These are phyloP conservation scores for Neostapfia colusana DNA, from an alignment of 176 grass and related monocot genomes.

Conservation along the genomic window DNA sequence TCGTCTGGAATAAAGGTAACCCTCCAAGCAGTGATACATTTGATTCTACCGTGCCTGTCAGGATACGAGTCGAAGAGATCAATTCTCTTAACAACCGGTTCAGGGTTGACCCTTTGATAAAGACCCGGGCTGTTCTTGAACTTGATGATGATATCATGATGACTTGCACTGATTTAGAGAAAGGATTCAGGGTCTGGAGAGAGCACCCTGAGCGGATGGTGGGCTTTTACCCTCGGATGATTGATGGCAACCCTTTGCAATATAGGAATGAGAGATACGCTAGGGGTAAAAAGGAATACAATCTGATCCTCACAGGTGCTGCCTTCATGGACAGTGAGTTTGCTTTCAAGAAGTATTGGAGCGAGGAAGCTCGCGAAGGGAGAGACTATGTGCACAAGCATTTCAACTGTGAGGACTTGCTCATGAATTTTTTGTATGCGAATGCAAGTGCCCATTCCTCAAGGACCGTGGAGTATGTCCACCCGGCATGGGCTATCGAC, in stretches of 20 bases:
- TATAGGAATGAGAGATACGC: slow-evolving; percentile 94
- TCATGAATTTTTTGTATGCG: slow-evolving; percentile 90
- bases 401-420: slow-evolving; percentile 96
- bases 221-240: slow-evolving; percentile 87
- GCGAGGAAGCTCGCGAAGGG: slow-evolving; percentile 72
- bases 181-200: slow-evolving; percentile 93
- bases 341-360: slow-evolving; percentile 88
- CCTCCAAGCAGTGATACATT: slow-evolving; percentile 60
- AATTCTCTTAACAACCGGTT: slow-evolving; percentile 99
- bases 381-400: slow-evolving; percentile 74
- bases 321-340: slow-evolving; percentile 92
- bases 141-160: slow-evolving; percentile 99
- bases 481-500: slow-evolving; percentile 96
- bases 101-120: slow-evolving; percentile 82
- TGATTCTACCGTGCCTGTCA: slow-evolving; percentile 85
- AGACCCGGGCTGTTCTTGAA: slow-evolving; percentile 84
- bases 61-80: slow-evolving; percentile 71
- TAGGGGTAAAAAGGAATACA: slow-evolving; percentile 86
- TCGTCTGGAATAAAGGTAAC: slow-evolving; percentile 97
- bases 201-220: slow-evolving; percentile 87
- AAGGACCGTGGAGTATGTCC: slow-evolving; percentile 86
- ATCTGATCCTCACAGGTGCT: slow-evolving; percentile 88
- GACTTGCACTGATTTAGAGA: slow-evolving; percentile 94
- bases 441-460: slow-evolving; percentile 59
- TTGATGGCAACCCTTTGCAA: slow-evolving; percentile 66